Conservation (phyloP, 768 basidiomycete species). For the Mycena kentingensis region DNA sequence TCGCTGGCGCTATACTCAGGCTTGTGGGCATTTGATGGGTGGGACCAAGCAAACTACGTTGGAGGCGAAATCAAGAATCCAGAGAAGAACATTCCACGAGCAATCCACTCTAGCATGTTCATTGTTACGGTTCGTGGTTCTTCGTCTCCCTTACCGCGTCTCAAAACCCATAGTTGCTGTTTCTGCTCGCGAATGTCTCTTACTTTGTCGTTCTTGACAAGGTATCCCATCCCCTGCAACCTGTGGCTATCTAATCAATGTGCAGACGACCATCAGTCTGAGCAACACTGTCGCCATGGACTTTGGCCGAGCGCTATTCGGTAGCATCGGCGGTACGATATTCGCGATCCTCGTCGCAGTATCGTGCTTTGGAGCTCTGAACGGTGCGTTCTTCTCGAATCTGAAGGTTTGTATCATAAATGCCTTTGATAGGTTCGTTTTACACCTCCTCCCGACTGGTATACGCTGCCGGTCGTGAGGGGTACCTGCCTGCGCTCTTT, state of each 20-base stretch:
- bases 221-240: constrained; percentile 36
- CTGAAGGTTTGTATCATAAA: constrained; percentile 8
- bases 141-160: neutral
- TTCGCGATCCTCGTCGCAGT: constrained; percentile 93
- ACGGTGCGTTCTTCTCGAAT: constrained; percentile 51
- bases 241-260: neutral
- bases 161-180: constrained; percentile 55
- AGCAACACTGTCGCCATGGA: constrained; percentile 91
- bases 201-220: constrained; percentile 95
- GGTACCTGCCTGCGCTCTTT: constrained; percentile 84
- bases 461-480: constrained; percentile 85
- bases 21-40: constrained; percentile 95
- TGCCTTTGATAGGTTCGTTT: constrained; percentile 52
- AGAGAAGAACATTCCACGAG: constrained; percentile 83
- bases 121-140: constrained; percentile 64
- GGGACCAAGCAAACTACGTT: constrained; percentile 92
- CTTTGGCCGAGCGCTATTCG: constrained; percentile 86
- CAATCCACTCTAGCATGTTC: constrained; percentile 89
- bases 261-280: constrained; percentile 60
- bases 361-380: constrained; percentile 94
- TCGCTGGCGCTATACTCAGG: constrained; percentile 95
- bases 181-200: constrained; percentile 80
- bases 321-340: constrained; percentile 79
- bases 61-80: constrained; percentile 85
- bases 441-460: constrained; percentile 84